Evolutionary conservation across 352 stramenopile species (phyloP), one percentile per base, ranked within the genome.

Genomic region (Salisapilia sapeloensis): DNA sequence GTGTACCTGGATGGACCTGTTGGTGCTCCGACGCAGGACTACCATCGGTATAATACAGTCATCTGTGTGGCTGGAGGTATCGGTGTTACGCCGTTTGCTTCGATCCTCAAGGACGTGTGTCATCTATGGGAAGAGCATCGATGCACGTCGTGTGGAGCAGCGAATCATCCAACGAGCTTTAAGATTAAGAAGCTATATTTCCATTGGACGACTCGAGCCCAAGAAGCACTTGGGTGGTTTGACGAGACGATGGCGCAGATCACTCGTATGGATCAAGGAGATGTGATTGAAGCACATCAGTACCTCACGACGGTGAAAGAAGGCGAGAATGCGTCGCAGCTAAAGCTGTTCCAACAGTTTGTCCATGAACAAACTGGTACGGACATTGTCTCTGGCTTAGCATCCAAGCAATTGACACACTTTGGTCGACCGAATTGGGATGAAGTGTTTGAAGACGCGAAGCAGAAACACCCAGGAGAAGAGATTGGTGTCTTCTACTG

Each of bases 401-500:
- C 59, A 35, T 59, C 60, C n/a, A 81, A 84, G 49, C 60, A 80
- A 24, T 53, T 90, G 18, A 85, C 76, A 14, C 70, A 93, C 45
- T 83, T 90, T 48, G 72, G 75, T 11, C 66, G 78, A 19, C 78
- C 76, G n/a, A 64, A 91, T 40, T 92, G 78, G 78, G 56, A 83
- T 34, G 50, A 76, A 21, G 52, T 84, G 13, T 82, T 89, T 44
- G 48, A 56, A 18, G 53, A 72, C 17, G 64, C 57, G 7, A 48
- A 46, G 19, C 33, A 31, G 4, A 48, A 53, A 24, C 64, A 86
- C 38, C 58, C 51, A 13, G 50, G 60, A 13, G 60, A 84, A 25
- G 66, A 86, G 37, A 76, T 85, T 13, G 75, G 75, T n/a, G 71
- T 92, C 9, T 92, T 92, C 44, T 79, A 86, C 46, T 91, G 77